Conservation (phyloP, 176 grass and related monocot species). For the Zoysia japonica region DNA sequence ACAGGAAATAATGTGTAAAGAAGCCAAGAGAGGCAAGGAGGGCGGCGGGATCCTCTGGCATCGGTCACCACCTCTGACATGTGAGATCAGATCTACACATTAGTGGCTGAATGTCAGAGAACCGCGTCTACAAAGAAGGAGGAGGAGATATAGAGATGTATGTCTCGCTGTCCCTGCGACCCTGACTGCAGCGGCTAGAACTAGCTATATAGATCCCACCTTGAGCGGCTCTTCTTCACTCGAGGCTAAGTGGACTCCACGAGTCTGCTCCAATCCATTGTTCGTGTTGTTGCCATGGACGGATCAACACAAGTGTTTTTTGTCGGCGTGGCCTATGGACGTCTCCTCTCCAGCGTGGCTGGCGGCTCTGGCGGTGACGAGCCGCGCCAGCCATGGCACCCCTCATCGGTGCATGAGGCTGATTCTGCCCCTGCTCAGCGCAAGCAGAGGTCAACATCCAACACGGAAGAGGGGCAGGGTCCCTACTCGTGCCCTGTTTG, state of each 20-base stretch:
- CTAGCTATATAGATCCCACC: not conserved
- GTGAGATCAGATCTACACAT: no score
- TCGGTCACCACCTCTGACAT: no score
- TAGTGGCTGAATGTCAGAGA: no score
- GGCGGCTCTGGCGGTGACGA: constrained; percentile 36
- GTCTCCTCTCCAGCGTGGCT: not conserved
- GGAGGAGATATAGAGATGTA: not conserved
- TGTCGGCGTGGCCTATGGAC: constrained; percentile 14
- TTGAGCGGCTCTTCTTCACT: not conserved
- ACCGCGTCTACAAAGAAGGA: no score
- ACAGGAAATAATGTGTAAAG: not conserved
- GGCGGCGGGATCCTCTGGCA: no score
- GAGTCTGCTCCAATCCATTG: not conserved
- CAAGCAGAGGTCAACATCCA: not conserved
- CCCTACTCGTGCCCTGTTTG: constrained; percentile 46
- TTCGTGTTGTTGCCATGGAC: not conserved
- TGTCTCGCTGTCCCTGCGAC: no score
- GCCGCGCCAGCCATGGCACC: not conserved
- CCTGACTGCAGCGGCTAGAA: not conserved
- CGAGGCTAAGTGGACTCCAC: not conserved
- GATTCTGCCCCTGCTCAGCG: not conserved
- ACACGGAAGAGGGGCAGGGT: not conserved
- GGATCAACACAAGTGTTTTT: constrained; percentile 25
- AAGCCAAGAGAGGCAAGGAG: not conserved
- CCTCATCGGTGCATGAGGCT: constrained; percentile 20